Evolutionary conservation across 2,329 filamentous ascomycete genomes (phyloP).

Genomic region (Biscogniauxia sp.): DNA sequence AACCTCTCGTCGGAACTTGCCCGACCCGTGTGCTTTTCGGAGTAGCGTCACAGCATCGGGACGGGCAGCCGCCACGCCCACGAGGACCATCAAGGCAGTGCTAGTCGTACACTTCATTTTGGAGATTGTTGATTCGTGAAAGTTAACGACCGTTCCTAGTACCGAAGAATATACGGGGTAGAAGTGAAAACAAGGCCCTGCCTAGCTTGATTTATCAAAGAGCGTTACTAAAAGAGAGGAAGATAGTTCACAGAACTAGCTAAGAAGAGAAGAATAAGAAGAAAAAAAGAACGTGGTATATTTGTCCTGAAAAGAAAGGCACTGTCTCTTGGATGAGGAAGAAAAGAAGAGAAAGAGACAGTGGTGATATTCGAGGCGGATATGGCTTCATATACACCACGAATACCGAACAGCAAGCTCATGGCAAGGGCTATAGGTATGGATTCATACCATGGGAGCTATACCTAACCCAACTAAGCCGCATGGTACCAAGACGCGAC

Average conservation of each 20-base stretch:
- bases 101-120: slow-evolving; percentile 34
- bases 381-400: slow-evolving; percentile 25
- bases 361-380: slow-evolving; percentile 3
- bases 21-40: slow-evolving; percentile 17
- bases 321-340: slow-evolving; percentile 28
- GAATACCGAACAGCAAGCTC: slow-evolving; percentile 7
- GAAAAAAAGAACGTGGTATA: slow-evolving; percentile 28
- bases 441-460: neutral
- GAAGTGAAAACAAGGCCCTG: slow-evolving; percentile 27
- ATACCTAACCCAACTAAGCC: neutral
- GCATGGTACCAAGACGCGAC: slow-evolving; percentile 8
- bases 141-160: slow-evolving; percentile 7
- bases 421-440: neutral
- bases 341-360: slow-evolving; percentile 7
- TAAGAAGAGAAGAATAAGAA: neutral
- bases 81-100: slow-evolving; percentile 28
- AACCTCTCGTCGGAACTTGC: slow-evolving; percentile 32
- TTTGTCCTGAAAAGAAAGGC: slow-evolving; percentile 22
- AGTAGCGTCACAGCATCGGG: slow-evolving; percentile 28
- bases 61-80: slow-evolving; percentile 32
- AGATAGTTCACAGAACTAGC: slow-evolving; percentile 34
- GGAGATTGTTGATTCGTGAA: slow-evolving; percentile 14
- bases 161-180: slow-evolving; percentile 12
- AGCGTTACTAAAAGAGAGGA: slow-evolving; percentile 13
- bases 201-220: slow-evolving; percentile 24